phyloP scores from a whole-genome alignment of 1,284 basidiomycete species.

The Laetiporus sulphureus region DNA sequence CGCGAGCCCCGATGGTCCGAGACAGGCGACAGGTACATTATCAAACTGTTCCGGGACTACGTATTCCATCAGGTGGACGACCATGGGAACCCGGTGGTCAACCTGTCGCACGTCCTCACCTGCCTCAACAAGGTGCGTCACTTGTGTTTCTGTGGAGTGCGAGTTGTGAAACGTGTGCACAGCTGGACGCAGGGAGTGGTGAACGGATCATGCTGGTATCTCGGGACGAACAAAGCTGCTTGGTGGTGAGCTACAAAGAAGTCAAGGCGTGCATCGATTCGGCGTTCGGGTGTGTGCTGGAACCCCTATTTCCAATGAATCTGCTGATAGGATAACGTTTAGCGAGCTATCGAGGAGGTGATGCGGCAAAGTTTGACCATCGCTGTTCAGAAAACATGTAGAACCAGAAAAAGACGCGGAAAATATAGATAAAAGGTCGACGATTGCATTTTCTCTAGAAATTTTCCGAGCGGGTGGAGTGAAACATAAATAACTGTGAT shows the following conservation, averaged over 20 bases:
- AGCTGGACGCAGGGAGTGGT: constrained; percentile 91
- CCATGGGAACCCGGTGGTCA: constrained; percentile 84
- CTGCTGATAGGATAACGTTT: constrained; percentile 3
- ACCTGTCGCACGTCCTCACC: constrained; percentile 85
- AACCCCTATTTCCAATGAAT: background rate
- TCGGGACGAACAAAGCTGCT: constrained; percentile 91
- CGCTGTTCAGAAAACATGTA: constrained; percentile 21
- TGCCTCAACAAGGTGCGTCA: constrained; percentile 79
- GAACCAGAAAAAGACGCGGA: constrained; percentile 24
- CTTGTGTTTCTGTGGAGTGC: background rate
- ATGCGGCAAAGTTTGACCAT: background rate
- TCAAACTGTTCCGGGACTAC: constrained; percentile 97
- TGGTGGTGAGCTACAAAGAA: constrained; percentile 94
- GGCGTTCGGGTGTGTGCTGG: constrained; percentile 53
- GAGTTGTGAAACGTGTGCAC: constrained; percentile 7
- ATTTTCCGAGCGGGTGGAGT: no score
- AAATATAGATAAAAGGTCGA: constrained; percentile 20
- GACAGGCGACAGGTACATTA: constrained; percentile 95
- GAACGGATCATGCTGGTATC: constrained; percentile 94
- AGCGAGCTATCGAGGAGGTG: constrained; percentile 23
- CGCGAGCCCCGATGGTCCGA: constrained; percentile 96
- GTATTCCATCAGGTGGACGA: constrained; percentile 98
- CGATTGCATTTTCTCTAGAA: background rate
- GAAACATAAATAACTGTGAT: no score
- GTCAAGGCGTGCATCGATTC: constrained; percentile 82